Base-by-base conservation (phyloP, 2,329 filamentous ascomycete genomes). In the Epichloe sibirici region DNA sequence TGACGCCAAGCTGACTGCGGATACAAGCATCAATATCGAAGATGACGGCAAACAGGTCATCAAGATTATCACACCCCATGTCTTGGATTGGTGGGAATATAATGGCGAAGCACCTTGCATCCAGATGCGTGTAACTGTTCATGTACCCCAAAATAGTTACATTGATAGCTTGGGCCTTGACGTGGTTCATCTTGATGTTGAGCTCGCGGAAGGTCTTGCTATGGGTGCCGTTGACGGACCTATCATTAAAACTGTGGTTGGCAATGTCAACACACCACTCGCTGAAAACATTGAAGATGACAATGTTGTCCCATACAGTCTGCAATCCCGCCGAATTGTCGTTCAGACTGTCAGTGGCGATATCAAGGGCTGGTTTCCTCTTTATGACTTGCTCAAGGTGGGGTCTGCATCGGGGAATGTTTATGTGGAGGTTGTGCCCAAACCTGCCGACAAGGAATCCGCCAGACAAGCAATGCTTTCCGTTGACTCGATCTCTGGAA, bases 361-460 rank as follows among this genome's bases (percentile, higher is more conserved):
- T 13, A 70, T 81, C 55, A 54, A 55, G 13, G 77, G 77, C 34
- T 70, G 68, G 61, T 79, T 74, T 66, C 74, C 77, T 0, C 65
- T 80, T 1, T 74, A 72, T 59, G 74, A 78, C 58, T 62, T 69
- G 34, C 68, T 81, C 12, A 63, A 66, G 17, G 61, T 79, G n/a
- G 57, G 63, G 17, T 70, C 72, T 7, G 65, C 66, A 0, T 74
- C 76, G 0, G 77, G 77, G 46, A 58, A 65, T 50, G 62, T 79
- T 52, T 54, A 54, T 15, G 65, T 68, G 3, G 66, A 65, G 37
- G 63, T 79, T 51, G 64, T 62, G 12, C 73, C 74, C 5, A 65
- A 74, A 57, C 61, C 65, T 0, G 69, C 58, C n/a, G 62, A 68
- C 40, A 56, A 63, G 7, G 57, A 64, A n/a, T 47, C 57, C 5